A percentile compares a stretch with the other conserved stretches of the same genome.
Conservation (phyloP, 202 grass and related monocot species). For the Setaria viridis region DNA sequence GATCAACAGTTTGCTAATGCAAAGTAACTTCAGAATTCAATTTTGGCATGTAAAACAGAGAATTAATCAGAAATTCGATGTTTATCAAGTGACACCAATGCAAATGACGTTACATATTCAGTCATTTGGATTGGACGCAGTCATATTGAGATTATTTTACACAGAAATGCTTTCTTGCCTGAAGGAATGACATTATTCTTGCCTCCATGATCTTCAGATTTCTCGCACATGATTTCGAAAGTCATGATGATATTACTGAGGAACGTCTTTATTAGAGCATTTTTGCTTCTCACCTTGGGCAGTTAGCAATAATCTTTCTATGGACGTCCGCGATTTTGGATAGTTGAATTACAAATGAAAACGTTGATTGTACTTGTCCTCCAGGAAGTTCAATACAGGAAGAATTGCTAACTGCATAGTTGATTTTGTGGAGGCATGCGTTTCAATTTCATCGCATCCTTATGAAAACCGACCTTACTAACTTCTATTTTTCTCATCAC, state of each 20-base stretch:
- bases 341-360: constrained; percentile 14
- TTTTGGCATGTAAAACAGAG: constrained; percentile 9
- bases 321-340: background rate
- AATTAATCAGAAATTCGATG: background rate
- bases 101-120: constrained; percentile 31
- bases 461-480: constrained; percentile 5
- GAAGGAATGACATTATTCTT: constrained; percentile 21
- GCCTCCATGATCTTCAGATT: background rate
- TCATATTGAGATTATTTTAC: background rate
- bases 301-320: too few species aligned
- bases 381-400: constrained; percentile 5
- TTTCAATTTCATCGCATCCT: background rate
- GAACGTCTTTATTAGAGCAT: too few species aligned
- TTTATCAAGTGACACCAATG: background rate
- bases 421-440: background rate
- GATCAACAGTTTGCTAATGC: constrained; percentile 51
- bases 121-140: constrained; percentile 21
- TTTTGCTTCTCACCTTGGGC: too few species aligned
- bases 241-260: too few species aligned
- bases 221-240: too few species aligned
- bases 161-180: background rate
- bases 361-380: background rate
- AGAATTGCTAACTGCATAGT: background rate
- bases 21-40: constrained; percentile 47
- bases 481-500: background rate